These are phyloP conservation scores for Lippia alba DNA, from an alignment of 305 asterid species.

Conservation along the genomic window DNA sequence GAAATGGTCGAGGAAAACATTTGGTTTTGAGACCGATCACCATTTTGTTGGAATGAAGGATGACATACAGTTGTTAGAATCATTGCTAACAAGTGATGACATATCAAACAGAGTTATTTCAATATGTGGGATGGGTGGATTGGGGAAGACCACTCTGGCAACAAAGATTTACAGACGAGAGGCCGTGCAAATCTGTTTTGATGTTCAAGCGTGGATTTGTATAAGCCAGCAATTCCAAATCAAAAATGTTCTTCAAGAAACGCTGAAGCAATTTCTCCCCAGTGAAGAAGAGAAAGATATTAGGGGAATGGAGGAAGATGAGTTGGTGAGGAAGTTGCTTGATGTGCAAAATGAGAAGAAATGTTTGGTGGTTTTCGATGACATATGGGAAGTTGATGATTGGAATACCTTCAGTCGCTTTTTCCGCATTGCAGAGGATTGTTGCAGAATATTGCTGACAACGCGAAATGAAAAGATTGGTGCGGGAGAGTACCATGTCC, in stretches of 20 bases:
- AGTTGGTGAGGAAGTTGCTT: too few relatives aligned
- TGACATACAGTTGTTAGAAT: constrained; percentile 10
- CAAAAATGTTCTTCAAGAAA: neutral
- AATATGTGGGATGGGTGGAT: constrained; percentile 39
- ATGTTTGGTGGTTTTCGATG: too few relatives aligned
- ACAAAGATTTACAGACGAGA: neutral
- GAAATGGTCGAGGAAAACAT: constrained; percentile 32
- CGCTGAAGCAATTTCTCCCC: neutral
- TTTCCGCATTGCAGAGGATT: too few relatives aligned
- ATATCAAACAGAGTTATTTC: constrained; percentile 14
- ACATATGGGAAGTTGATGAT: too few relatives aligned
- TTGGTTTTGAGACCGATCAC: constrained; percentile 17
- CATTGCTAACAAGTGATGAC: neutral
- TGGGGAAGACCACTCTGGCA: constrained; percentile 42
- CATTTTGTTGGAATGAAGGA: constrained; percentile 40
- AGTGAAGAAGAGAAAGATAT: neutral
- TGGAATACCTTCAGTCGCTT: too few relatives aligned
- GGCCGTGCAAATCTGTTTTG: neutral
- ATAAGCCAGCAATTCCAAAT: neutral
- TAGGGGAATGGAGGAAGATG: too few relatives aligned
- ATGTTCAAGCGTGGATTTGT: neutral
- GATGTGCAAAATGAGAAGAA: too few relatives aligned
- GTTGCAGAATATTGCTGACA: too few relatives aligned
- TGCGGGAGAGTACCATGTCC: too few relatives aligned
- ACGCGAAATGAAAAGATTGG: neutral